Evolutionary conservation across 371 early-diverging fungal genomes (phyloP).

Genomic region (Mortierella sp.): DNA sequence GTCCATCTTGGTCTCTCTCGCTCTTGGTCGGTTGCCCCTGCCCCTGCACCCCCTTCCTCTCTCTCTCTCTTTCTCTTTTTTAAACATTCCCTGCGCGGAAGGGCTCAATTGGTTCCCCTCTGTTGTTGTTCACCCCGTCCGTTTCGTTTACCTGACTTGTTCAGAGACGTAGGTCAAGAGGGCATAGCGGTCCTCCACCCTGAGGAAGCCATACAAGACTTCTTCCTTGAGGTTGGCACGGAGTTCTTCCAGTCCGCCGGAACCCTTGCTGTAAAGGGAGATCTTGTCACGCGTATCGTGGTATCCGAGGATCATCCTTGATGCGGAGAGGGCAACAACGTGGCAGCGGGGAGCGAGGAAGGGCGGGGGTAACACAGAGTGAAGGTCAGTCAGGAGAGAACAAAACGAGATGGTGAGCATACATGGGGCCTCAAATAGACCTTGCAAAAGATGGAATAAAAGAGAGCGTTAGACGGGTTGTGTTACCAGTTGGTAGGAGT

Average conservation of each 20-base stretch:
- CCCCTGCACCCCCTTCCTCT: too few relatives aligned
- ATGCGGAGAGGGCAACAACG: too few relatives aligned
- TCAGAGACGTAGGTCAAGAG: slow-evolving; percentile 74
- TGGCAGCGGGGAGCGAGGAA: background rate
- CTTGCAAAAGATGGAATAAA: too few relatives aligned
- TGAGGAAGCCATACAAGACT: slow-evolving; percentile 72
- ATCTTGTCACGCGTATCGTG: slow-evolving; percentile 75
- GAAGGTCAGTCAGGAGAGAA: background rate
- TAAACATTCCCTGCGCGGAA: too few relatives aligned
- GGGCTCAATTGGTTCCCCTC: too few relatives aligned
- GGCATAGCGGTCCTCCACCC: slow-evolving; percentile 71
- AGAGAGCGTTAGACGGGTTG: background rate
- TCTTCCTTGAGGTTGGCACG: slow-evolving; percentile 67
- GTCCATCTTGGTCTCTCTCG: too few relatives aligned
- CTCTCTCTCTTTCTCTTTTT: too few relatives aligned
- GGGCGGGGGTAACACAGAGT: background rate
- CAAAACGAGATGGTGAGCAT: background rate
- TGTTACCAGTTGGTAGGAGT: slow-evolving; percentile 67
- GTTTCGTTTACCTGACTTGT: slow-evolving; percentile 65
- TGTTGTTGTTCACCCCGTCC: too few relatives aligned
- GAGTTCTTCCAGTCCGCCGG: slow-evolving; percentile 72
- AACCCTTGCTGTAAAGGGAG: slow-evolving; percentile 70
- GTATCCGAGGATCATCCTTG: slow-evolving; percentile 77
- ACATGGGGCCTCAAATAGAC: too few relatives aligned
- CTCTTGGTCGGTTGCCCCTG: too few relatives aligned